These are phyloP conservation scores for Neurospora sp. DNA, from an alignment of 495 filamentous ascomycete genomes.

Conservation along the genomic window DNA sequence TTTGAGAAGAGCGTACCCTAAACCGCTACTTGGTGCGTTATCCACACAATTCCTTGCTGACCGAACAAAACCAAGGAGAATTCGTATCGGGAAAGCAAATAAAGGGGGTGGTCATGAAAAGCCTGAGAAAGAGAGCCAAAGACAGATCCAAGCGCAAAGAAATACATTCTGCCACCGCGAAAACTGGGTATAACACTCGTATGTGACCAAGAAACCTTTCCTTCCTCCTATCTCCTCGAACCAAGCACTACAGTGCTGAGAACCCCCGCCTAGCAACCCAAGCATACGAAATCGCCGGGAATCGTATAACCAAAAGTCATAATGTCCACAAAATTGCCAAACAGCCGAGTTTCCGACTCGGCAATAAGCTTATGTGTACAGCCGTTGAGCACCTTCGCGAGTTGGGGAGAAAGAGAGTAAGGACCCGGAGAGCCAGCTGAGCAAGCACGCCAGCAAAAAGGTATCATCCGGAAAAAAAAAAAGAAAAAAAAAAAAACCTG, in stretches of 20 bases:
- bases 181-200: not conserved
- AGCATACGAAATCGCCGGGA: not conserved
- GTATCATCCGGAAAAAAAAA: conserved; percentile 9
- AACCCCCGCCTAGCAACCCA: not conserved
- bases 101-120: not conserved
- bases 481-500: conserved; percentile 2
- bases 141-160: not conserved
- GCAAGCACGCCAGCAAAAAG: conserved; percentile 5
- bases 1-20: not conserved
- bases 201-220: not conserved
- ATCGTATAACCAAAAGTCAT: not conserved
- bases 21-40: not conserved
- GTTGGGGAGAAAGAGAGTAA: not conserved
- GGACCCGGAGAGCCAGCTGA: not conserved
- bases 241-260: not conserved
- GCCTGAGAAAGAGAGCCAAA: not conserved
- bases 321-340: not conserved
- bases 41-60: not conserved
- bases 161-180: not conserved
- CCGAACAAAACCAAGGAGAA: not conserved
- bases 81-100: not conserved
- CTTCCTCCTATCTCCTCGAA: not conserved
- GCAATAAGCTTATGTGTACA: not conserved
- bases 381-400: not conserved
- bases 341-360: not conserved